phyloP scores from a whole-genome alignment of 2,329 filamentous ascomycete species.

The Neofusicoccum kwambonambiense region DNA sequence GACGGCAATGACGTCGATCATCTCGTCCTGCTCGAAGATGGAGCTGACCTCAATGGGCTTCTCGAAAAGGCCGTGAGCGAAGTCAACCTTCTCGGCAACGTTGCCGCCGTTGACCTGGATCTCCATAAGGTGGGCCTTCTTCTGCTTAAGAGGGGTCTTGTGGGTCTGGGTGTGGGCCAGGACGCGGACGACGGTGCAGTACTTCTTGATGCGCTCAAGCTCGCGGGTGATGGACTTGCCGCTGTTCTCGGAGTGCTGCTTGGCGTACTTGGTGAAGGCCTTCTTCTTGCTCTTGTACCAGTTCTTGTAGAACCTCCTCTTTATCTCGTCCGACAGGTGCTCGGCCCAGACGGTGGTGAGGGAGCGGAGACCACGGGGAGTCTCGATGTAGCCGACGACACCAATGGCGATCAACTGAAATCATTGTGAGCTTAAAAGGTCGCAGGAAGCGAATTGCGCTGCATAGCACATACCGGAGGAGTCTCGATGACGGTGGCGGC shows the following conservation, averaged over 20 bases:
- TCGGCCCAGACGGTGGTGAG: slow-evolving; percentile 99
- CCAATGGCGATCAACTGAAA: slow-evolving; percentile 97
- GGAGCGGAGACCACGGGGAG: slow-evolving; percentile 96
- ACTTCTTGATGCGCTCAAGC: slow-evolving; percentile 99
- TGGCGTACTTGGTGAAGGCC: slow-evolving; percentile 99
- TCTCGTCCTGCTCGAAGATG: slow-evolving; percentile 99
- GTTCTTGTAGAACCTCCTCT: slow-evolving; percentile 99
- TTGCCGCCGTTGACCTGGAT: slow-evolving; percentile 99
- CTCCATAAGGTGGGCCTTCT: slow-evolving; percentile 99
- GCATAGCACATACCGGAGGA: slow-evolving; percentile 68
- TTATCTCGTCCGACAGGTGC: slow-evolving; percentile 97
- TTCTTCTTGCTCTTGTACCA: slow-evolving; percentile 99
- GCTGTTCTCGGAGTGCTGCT: slow-evolving; percentile 96
- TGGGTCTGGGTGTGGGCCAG: slow-evolving; percentile 99
- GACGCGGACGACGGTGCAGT: slow-evolving; percentile 98
- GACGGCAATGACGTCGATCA: slow-evolving; percentile 98
- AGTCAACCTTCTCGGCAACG: slow-evolving; percentile 94
- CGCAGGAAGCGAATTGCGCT: slow-evolving; percentile 42
- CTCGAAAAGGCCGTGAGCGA: slow-evolving; percentile 95
- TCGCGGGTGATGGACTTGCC: slow-evolving; percentile 91
- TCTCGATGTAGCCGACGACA: slow-evolving; percentile 99
- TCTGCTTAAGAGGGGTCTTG: slow-evolving; percentile 99
- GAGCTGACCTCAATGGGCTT: slow-evolving; percentile 91
- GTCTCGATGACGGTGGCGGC: slow-evolving; percentile 44
- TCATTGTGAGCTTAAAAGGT: slow-evolving; percentile 31